Evolutionary conservation across 2,329 filamentous ascomycete species (phyloP).

Genomic region (Phaeophleospora eucalypticola): DNA sequence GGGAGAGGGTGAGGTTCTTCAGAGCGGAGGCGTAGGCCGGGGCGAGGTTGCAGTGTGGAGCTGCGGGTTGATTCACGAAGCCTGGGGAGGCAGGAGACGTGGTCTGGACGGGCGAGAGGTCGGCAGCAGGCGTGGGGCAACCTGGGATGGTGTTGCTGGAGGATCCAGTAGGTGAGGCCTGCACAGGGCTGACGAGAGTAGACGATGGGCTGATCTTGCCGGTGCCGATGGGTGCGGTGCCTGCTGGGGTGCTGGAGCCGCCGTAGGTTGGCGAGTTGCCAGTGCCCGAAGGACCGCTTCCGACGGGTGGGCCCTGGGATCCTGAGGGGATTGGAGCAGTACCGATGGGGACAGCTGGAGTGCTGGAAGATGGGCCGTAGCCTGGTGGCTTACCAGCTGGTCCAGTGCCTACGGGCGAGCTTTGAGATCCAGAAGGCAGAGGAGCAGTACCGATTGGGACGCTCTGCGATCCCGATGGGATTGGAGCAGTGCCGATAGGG

Average conservation of each 20-base stretch:
- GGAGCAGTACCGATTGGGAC: neutral
- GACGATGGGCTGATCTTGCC: too few species aligned
- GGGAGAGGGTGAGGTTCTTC: constrained; percentile 1
- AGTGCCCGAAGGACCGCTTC: neutral
- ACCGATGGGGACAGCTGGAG: constrained; percentile 6
- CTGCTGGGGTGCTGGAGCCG: neutral
- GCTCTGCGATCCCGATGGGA: neutral
- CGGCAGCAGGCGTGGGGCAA: neutral
- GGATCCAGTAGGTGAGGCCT: constrained; percentile 4
- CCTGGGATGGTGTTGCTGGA: constrained; percentile 11
- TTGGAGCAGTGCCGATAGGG: neutral
- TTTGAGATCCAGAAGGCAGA: neutral
- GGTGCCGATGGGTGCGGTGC: too few species aligned
- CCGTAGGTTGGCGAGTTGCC: neutral
- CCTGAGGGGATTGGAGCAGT: neutral
- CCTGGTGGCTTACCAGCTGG: neutral
- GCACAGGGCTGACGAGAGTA: too few species aligned
- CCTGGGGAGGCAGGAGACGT: constrained; percentile 8
- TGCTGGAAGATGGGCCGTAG: constrained; percentile 3
- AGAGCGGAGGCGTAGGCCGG: constrained; percentile 10
- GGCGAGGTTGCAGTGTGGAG: constrained; percentile 8
- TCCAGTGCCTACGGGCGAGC: constrained; percentile 2
- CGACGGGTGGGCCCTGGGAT: too few species aligned
- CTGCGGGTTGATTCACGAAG: constrained; percentile 9
- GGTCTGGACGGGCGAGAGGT: constrained; percentile 7